These are phyloP conservation scores for Blastocystis sp. DNA, from an alignment of 352 stramenopile genomes.

Conservation along the genomic window DNA sequence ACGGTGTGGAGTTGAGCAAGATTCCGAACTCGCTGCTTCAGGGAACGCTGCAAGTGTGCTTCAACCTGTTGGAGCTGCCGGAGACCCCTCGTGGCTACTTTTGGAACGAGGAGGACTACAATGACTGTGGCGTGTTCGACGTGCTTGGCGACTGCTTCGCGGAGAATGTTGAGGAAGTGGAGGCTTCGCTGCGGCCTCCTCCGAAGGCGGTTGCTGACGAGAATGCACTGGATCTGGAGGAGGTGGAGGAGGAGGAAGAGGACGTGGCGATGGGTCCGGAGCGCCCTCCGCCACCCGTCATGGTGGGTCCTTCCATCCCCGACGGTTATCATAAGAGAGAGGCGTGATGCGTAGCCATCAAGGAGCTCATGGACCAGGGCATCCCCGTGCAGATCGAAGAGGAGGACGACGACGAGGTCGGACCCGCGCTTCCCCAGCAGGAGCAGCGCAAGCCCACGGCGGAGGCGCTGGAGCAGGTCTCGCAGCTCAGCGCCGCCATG, in stretches of 20 bases:
- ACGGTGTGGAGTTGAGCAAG: conserved; percentile 37
- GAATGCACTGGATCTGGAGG: conserved; percentile 12
- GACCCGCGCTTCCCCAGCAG: conserved; percentile 21
- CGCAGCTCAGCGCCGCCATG: neutral
- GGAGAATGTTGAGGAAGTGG: neutral
- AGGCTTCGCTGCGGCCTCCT: neutral
- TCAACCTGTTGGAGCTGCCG: conserved; percentile 13
- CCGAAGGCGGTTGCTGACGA: neutral
- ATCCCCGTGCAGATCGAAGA: conserved; percentile 47
- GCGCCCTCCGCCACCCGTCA: conserved; percentile 22
- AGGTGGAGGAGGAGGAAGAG: conserved; percentile 32
- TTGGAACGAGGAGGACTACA: conserved; percentile 25
- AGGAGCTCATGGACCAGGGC: conserved; percentile 6
- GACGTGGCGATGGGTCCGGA: conserved; percentile 6
- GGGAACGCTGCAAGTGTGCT: conserved; percentile 46
- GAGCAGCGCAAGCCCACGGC: conserved; percentile 45
- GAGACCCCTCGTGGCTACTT: conserved; percentile 53
- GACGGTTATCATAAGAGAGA: neutral
- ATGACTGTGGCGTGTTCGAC: neutral
- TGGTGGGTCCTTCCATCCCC: conserved; percentile 35
- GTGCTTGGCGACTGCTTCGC: conserved; percentile 35
- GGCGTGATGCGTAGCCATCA: conserved; percentile 2
- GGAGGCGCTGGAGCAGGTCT: neutral
- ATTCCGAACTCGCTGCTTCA: conserved; percentile 56
- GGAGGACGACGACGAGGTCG: conserved; percentile 1